Base-by-base conservation (phyloP, 495 filamentous ascomycete genomes). In the Neurospora discreta region DNA sequence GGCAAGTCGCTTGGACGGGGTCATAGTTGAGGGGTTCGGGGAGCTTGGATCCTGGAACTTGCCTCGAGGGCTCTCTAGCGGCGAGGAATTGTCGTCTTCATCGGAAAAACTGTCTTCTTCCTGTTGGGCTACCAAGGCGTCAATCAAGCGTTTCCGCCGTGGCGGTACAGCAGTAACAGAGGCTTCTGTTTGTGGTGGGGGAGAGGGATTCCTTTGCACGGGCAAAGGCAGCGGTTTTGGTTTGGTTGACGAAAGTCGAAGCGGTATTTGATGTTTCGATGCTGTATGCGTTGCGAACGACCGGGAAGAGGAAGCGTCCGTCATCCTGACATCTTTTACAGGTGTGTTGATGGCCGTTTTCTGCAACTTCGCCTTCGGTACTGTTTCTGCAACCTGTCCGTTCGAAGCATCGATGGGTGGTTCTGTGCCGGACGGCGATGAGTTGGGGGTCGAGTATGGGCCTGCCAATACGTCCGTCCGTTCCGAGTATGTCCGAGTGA, bases 111-210 rank as follows among this genome's bases (percentile, higher is more conserved):
- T 74, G 23, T 18, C 68, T 40, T 73, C 71, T 16, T 69, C 73
- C 7, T 77, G 71, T 73, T 87, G 85, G n/a, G 82, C 81, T 16
- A 80, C 84, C n/a, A 89, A 77, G 36, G 82, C 79, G 78, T 89
- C 87, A 70, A 89, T 88, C 36, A 89, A 70, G 20, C 87, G 83
- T 70, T 81, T 83, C 42, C 84, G 84, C 20, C 80, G 80, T 3
- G 72, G 36, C 30, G 39, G 69, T 30, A 9, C 69, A 33, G 6
- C 39, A 6, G 40, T 67, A 41, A 6, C 46, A 23, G 23, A 46
- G 73, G 13, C 69, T 40, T 5, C 39, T 23, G 36, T 71, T 30
- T 73, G 18, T 23, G 68, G 60, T 18, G 65, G 70, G 1, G 67
- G 75, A 7, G 69, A 71, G 68, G 74, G n/a, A 30, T 76, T 72